These are phyloP conservation scores for Trifolium repens DNA, from an alignment of 306 rosid genomes.

Conservation along the genomic window DNA sequence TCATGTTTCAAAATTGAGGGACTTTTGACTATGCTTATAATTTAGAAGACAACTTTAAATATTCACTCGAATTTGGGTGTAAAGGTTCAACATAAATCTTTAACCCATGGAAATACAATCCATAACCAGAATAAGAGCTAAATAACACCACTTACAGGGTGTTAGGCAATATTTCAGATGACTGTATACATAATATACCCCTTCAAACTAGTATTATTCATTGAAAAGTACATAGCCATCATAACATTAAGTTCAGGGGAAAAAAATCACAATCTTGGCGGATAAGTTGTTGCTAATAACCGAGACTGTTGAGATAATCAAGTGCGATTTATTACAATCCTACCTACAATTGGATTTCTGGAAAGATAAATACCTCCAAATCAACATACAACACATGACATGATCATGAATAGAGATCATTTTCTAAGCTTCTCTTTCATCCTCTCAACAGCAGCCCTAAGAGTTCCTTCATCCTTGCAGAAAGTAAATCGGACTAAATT, in stretches of 20 bases:
- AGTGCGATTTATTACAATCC: conserved; percentile 28
- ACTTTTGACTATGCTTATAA: not conserved
- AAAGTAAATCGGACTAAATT: conserved; percentile 86
- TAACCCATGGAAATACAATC: not conserved
- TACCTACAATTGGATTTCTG: conserved; percentile 38
- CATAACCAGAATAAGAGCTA: too few species aligned
- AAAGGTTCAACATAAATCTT: not conserved
- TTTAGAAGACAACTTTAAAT: not conserved
- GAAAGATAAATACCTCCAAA: conserved; percentile 58
- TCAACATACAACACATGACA: conserved; percentile 28
- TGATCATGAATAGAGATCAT: conserved; percentile 46
- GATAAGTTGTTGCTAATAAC: conserved; percentile 31
- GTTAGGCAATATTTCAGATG: conserved; percentile 12
- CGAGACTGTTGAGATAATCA: conserved; percentile 31
- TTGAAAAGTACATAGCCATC: conserved; percentile 11
- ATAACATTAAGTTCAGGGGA: not conserved
- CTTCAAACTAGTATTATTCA: conserved; percentile 28
- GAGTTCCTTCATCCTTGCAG: conserved; percentile 90
- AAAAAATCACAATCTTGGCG: conserved; percentile 19
- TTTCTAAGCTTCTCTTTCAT: conserved; percentile 83
- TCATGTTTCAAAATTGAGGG: not conserved
- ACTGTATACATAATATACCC: not conserved
- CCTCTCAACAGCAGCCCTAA: conserved; percentile 83
- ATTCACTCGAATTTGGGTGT: not conserved
- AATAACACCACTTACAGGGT: conserved; percentile 3